Evolutionary conservation across 495 filamentous ascomycete genomes (phyloP).

Genomic region (Aspergillus steynii): DNA sequence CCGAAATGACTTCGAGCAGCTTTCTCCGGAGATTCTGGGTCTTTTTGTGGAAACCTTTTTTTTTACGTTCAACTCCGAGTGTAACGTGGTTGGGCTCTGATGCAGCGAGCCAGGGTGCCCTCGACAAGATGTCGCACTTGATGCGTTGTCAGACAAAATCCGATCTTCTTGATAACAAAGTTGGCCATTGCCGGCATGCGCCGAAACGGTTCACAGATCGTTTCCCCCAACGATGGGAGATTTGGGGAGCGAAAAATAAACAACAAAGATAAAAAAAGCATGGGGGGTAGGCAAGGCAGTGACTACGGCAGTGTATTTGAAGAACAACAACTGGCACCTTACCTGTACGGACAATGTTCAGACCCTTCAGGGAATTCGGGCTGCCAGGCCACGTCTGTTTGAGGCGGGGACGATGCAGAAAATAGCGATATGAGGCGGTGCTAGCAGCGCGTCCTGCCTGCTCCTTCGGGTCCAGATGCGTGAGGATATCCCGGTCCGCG

Average conservation of each 20-base stretch:
- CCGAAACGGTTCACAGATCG: not conserved
- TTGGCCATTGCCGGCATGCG: conserved; percentile 22
- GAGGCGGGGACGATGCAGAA: conserved; percentile 16
- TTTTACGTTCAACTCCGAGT: conserved; percentile 36
- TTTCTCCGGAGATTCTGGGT: conserved; percentile 33
- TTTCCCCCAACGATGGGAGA: not conserved
- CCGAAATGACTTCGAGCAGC: conserved; percentile 30
- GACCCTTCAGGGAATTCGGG: conserved; percentile 17
- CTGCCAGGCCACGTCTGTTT: conserved; percentile 28
- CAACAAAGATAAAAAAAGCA: conserved; percentile 10
- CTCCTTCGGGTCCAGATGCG: conserved; percentile 19
- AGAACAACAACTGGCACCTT: conserved; percentile 28
- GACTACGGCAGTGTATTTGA: conserved; percentile 27
- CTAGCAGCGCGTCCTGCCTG: conserved; percentile 21
- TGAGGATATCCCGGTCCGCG: conserved; percentile 23
- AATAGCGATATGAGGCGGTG: conserved; percentile 32
- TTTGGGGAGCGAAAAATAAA: not conserved
- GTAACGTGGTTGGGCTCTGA: conserved; percentile 55
- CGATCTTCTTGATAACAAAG: conserved; percentile 32
- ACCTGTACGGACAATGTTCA: conserved; percentile 20
- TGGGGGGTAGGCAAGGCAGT: conserved; percentile 24
- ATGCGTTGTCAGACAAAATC: conserved; percentile 49
- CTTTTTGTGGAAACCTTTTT: conserved; percentile 38
- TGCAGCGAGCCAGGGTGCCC: conserved; percentile 44
- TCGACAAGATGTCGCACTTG: conserved; percentile 37